phyloP scores from a whole-genome alignment of 73 alveolate species.

The Paramecium caudatum region DNA sequence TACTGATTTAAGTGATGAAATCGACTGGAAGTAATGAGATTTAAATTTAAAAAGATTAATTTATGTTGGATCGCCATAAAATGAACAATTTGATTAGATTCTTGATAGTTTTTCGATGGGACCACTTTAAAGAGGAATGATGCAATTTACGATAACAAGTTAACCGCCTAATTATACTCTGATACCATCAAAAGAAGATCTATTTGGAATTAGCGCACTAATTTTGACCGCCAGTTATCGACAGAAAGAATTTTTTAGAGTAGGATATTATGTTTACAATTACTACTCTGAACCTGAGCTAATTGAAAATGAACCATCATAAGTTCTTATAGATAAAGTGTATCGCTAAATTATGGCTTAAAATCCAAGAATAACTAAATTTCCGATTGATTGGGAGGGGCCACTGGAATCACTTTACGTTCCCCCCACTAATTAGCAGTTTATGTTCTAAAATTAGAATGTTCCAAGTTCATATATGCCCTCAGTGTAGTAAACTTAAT shows the following conservation, averaged over 20 bases:
- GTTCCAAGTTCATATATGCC: too few relatives aligned
- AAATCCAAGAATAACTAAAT: slow-evolving; percentile 97
- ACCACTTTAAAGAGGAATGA: slow-evolving; percentile 89
- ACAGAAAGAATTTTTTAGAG: slow-evolving; percentile 96
- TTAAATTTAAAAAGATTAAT: slow-evolving; percentile 79
- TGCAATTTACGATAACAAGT: slow-evolving; percentile 91
- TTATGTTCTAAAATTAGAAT: too few relatives aligned
- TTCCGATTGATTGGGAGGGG: slow-evolving; percentile 93
- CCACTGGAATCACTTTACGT: not conserved
- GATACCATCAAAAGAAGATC: slow-evolving; percentile 89
- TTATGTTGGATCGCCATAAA: slow-evolving; percentile 95
- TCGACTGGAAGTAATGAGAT: slow-evolving; percentile 90
- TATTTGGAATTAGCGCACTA: slow-evolving; percentile 96
- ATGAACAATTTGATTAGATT: slow-evolving; percentile 90
- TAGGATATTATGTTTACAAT: slow-evolving; percentile 97
- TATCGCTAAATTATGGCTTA: slow-evolving; percentile 89
- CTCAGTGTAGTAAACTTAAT: too few relatives aligned
- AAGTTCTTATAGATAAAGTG: slow-evolving; percentile 85
- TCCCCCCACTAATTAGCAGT: slow-evolving; percentile 14
- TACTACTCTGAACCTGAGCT: slow-evolving; percentile 92
- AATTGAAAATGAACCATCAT: slow-evolving; percentile 94
- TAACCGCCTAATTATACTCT: slow-evolving; percentile 90
- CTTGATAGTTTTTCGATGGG: slow-evolving; percentile 94
- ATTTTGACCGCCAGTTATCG: slow-evolving; percentile 94
- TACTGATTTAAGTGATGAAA: slow-evolving; percentile 80